Base-by-base conservation (phyloP, 148 eudicot species). In the Silene uniflora region DNA sequence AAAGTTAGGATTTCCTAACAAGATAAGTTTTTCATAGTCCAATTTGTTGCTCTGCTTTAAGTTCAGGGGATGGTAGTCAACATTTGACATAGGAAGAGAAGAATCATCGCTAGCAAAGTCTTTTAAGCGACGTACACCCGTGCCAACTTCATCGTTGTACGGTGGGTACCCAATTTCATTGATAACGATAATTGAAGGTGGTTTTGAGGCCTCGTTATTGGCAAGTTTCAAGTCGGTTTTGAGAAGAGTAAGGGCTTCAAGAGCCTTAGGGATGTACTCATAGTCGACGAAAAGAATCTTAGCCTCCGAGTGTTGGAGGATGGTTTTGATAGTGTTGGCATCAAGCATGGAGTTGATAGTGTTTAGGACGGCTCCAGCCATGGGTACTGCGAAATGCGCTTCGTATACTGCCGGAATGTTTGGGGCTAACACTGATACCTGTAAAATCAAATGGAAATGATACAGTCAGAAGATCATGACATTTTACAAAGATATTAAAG, bases 361-460 rank as follows among this genome's bases (percentile, higher is more conserved):
- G 82, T 91, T 94, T 35, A 94, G 88, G 19, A 94, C 88, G 0
- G 89, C 97, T 9, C 98, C 98, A 0, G 97, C 95, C 97, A 94
- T 94, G 6, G 98, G 96, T 72, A 91, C 98, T 5, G 96, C 98
- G 42, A 91, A 94, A 78, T 94, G 98, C 90, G 92, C 87, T 85
- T 94, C 98, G 62, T 91, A 94, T 76, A 89, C 1, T 14, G 98
- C 97, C 19, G 98, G 98, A 39, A 88, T 65, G 24, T 94, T 94
- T 3, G 98, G 98, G 9, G 98, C 98, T 65, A 94, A 52, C 0
- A 94, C 97, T 0, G 98, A 94, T 4, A 91, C 92, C 98, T 93
- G 75, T 25, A 71, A 2, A 7, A 27, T 4, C 3, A 17, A 25
- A 3, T 4, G 10, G 19, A 29, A 3, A 29, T 3, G 32, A 29